Conservation (phyloP, 2,329 filamentous ascomycete species). For the Beauveria sp. region DNA sequence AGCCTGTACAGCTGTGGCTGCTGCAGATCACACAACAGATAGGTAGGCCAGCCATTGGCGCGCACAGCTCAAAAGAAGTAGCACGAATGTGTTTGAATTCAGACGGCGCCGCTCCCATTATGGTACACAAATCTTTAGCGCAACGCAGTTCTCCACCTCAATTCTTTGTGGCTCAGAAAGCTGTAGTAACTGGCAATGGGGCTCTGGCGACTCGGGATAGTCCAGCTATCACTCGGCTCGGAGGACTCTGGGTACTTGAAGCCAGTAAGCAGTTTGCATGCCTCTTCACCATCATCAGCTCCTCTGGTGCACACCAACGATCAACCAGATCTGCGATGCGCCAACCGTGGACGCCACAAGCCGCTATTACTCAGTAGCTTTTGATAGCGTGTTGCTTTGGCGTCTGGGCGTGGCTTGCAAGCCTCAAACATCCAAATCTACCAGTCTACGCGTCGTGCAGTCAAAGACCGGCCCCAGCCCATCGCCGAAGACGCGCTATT, state of each 20-base stretch:
- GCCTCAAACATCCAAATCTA: neutral
- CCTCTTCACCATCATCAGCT: neutral
- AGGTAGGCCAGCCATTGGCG: neutral
- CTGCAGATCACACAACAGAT: neutral
- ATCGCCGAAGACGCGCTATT: neutral
- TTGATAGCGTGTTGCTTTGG: neutral
- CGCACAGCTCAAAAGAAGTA: neutral
- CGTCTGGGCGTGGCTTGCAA: neutral
- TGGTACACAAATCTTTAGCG: neutral
- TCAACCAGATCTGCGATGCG: constrained; percentile 4
- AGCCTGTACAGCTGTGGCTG: neutral
- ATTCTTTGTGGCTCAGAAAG: neutral
- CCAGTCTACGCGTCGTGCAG: neutral
- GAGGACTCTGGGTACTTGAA: neutral
- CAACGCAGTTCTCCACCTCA: neutral
- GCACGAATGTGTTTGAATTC: neutral
- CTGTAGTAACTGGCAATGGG: neutral
- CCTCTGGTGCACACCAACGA: neutral
- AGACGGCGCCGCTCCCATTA: neutral
- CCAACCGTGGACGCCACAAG: neutral
- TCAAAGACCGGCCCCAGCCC: neutral
- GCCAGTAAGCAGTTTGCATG: neutral
- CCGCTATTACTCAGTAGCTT: neutral
- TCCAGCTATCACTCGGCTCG: neutral
- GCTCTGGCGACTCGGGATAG: neutral